These are phyloP conservation scores for Sphagnum contortum DNA, from an alignment of 225 moss, liverwort and hornwort species.

Conservation along the genomic window DNA sequence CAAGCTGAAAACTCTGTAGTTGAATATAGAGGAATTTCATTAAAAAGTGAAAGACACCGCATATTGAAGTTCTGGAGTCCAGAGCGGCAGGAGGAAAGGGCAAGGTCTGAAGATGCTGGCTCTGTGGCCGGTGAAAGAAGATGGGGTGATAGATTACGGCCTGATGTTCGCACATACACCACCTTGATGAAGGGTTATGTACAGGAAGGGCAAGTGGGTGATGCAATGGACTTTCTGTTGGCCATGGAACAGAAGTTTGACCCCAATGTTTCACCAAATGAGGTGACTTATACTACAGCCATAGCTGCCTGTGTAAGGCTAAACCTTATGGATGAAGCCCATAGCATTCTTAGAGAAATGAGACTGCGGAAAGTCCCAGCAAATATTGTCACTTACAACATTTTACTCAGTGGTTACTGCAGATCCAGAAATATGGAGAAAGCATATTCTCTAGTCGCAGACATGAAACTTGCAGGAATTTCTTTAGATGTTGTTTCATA, in stretches of 20 bases:
- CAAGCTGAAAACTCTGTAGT: background rate
- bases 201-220: slow-evolving; percentile 58
- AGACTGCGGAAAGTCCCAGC: slow-evolving; percentile 50
- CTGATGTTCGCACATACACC: slow-evolving; percentile 80
- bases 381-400: slow-evolving; percentile 81
- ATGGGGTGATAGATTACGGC: slow-evolving; percentile 31
- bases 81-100: background rate
- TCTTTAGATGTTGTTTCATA: slow-evolving; percentile 72
- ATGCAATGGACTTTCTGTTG: slow-evolving; percentile 69
- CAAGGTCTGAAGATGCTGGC: background rate
- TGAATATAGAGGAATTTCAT: too few relatives aligned
- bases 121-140: slow-evolving; percentile 6
- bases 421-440: slow-evolving; percentile 35
- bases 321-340: slow-evolving; percentile 81
- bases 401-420: slow-evolving; percentile 73
- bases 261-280: slow-evolving; percentile 47
- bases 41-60: background rate
- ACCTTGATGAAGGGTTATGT: slow-evolving; percentile 96
- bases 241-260: slow-evolving; percentile 66
- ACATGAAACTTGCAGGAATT: slow-evolving; percentile 54
- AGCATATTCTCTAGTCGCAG: slow-evolving; percentile 51
- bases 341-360: slow-evolving; percentile 70
- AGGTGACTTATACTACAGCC: slow-evolving; percentile 85
- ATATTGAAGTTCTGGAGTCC: slow-evolving; percentile 1
- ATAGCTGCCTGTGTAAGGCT: slow-evolving; percentile 67